phyloP scores from a whole-genome alignment of 345 rosid genomes.

The Cardamine resedifolia region DNA sequence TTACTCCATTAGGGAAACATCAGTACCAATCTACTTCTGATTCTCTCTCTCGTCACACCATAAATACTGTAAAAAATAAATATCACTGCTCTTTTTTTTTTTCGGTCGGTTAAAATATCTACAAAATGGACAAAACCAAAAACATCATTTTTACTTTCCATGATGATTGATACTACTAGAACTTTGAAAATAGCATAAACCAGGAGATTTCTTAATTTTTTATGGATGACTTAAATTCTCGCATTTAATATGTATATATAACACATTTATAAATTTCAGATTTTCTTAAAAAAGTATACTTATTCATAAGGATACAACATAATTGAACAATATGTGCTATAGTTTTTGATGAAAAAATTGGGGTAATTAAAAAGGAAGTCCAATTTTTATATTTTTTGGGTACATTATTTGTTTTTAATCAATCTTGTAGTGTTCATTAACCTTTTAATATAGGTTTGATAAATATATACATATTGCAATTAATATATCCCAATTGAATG shows the following conservation, averaged over 20 bases:
- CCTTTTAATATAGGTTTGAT: too few relatives aligned
- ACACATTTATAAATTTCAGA: too few relatives aligned
- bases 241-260: not conserved
- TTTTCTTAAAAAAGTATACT: not conserved
- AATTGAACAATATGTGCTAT: not conserved
- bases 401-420: not conserved
- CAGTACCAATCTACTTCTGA: slow-evolving; percentile 40
- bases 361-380: not conserved
- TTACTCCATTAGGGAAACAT: slow-evolving; percentile 42
- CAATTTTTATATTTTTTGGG: not conserved
- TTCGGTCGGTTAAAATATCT: slow-evolving; percentile 32
- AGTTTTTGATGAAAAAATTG: not conserved
- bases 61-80: slow-evolving; percentile 23
- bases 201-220: not conserved
- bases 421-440: not conserved
- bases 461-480: too few relatives aligned
- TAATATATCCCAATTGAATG: too few relatives aligned
- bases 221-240: not conserved
- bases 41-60: slow-evolving; percentile 31
- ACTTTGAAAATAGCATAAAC: not conserved
- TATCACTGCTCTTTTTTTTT: not conserved
- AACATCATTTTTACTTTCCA: not conserved
- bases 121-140: slow-evolving; percentile 14
- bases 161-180: not conserved
- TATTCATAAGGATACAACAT: not conserved